phyloP scores from a whole-genome alignment of 1,284 basidiomycete genomes.

The Rhodotorula sp. region DNA sequence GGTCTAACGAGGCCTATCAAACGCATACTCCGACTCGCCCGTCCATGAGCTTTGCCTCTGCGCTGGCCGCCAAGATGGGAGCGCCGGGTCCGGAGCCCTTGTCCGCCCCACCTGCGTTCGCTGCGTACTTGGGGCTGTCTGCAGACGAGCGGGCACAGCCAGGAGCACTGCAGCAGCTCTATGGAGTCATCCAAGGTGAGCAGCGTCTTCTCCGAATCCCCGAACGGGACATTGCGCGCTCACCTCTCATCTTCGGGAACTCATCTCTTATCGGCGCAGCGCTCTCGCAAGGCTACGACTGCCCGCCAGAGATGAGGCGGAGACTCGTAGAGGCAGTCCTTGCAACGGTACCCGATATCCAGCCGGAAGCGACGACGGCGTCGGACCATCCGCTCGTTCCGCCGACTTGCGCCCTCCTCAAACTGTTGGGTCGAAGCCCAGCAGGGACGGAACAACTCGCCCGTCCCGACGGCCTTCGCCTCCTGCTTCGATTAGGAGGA shows the following conservation, averaged over 20 bases:
- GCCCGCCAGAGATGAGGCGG: constrained; percentile 15
- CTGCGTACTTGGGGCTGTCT: not conserved
- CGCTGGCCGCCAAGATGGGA: no score
- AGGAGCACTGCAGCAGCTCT: not conserved
- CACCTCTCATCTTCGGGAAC: not conserved
- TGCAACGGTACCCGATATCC: not conserved
- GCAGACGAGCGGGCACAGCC: not conserved
- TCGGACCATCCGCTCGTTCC: not conserved
- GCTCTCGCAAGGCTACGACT: not conserved
- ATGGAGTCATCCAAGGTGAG: not conserved
- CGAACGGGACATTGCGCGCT: no score
- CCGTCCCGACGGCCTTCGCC: constrained; percentile 11
- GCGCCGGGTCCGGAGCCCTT: not conserved
- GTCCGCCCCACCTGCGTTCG: constrained; percentile 7
- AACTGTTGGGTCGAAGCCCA: constrained; percentile 30
- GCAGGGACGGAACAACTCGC: constrained; percentile 35
- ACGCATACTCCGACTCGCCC: no score
- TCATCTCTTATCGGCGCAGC: not conserved
- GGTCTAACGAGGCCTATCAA: no score
- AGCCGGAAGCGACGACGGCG: not conserved
- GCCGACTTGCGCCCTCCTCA: constrained; percentile 23
- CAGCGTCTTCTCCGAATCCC: not conserved
- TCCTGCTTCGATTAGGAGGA: constrained; percentile 24
- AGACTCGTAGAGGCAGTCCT: constrained; percentile 23
- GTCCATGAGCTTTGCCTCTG: no score